phyloP scores from a whole-genome alignment of 305 asterid genomes.

The Fraxinus ornus region DNA sequence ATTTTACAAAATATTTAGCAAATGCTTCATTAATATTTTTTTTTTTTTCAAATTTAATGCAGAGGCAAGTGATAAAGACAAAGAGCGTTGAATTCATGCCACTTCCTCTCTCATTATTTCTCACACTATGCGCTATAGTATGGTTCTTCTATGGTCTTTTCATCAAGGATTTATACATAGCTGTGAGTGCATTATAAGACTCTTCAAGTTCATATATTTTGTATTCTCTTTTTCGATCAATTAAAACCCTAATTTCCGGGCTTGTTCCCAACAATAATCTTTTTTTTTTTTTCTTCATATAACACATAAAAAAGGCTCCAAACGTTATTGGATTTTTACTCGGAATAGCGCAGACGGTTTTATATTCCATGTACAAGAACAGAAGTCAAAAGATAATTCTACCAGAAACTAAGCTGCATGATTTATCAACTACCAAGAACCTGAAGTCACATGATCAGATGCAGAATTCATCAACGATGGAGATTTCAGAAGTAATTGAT shows the following conservation, averaged over 20 bases:
- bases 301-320: constrained; percentile 31
- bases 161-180: constrained; percentile 62
- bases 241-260: background rate
- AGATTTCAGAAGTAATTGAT: background rate
- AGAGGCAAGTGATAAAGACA: constrained; percentile 65
- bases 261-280: background rate
- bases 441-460: constrained; percentile 4
- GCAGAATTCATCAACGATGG: background rate
- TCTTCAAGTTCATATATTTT: background rate
- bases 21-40: background rate
- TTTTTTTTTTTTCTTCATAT: background rate
- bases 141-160: constrained; percentile 79
- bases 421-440: constrained; percentile 14
- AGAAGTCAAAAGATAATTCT: constrained; percentile 1
- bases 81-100: constrained; percentile 89
- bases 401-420: constrained; percentile 29
- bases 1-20: background rate
- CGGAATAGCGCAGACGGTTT: constrained; percentile 34
- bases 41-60: background rate
- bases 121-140: constrained; percentile 63
- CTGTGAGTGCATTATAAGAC: constrained; percentile 46
- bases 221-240: too few relatives aligned
- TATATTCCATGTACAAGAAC: constrained; percentile 37
- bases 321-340: constrained; percentile 39
- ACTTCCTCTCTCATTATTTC: constrained; percentile 59